phyloP scores from a whole-genome alignment of 1,139 yeast genomes.

The Yamadazyma dendronema region DNA sequence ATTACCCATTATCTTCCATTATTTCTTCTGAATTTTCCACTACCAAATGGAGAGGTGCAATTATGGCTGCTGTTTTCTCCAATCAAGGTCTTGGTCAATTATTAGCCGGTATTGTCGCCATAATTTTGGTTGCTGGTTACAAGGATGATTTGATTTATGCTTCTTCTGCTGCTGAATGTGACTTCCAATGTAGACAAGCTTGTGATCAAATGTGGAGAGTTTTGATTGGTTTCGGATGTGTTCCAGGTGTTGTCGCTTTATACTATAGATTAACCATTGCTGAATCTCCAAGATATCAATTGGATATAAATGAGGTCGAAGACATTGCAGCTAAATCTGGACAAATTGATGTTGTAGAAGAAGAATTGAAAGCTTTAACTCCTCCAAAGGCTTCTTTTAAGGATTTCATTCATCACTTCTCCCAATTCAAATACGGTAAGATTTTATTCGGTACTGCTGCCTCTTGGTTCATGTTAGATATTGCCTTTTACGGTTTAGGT shows the following conservation, averaged over 20 bases:
- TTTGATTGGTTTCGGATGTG: conserved; percentile 81
- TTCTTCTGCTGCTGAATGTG: conserved; percentile 54
- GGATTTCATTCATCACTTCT: conserved; percentile 70
- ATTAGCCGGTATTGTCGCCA: conserved; percentile 79
- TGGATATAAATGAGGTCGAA: conserved; percentile 65
- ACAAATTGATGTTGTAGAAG: conserved; percentile 50
- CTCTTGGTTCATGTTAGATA: conserved; percentile 94
- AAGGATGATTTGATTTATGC: conserved; percentile 56
- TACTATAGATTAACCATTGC: conserved; percentile 92
- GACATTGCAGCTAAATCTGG: conserved; percentile 56
- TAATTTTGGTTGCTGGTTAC: conserved; percentile 70
- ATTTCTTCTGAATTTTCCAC: conserved; percentile 87
- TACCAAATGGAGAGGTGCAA: conserved; percentile 95
- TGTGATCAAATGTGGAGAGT: conserved; percentile 95
- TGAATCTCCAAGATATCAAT: conserved; percentile 86
- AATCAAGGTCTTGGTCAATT: conserved; percentile 93
- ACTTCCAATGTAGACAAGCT: conserved; percentile 63
- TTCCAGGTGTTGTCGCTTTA: conserved; percentile 79
- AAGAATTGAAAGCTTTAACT: conserved; percentile 41
- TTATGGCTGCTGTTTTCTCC: conserved; percentile 90
- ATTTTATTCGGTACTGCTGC: conserved; percentile 91
- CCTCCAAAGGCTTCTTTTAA: conserved; percentile 59
- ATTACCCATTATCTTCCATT: conserved; percentile 94
- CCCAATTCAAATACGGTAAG: conserved; percentile 87
- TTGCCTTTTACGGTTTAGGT: conserved; percentile 90